Conservation (phyloP, 2,329 filamentous ascomycete species). For the Colletotrichum tropicale region DNA sequence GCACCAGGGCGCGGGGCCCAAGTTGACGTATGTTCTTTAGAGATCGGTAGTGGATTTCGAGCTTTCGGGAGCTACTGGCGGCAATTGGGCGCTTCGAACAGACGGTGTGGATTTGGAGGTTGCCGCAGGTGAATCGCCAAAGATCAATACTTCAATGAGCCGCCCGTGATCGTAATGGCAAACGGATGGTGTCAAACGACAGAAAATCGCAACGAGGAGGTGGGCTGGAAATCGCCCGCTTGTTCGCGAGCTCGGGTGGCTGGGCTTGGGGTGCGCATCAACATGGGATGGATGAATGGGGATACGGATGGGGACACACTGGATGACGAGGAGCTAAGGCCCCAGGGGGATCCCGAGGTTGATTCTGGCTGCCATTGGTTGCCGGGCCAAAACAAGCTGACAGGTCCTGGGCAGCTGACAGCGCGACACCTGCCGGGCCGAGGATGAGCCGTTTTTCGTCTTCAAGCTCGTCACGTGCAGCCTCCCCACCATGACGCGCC, state of each 20-base stretch:
- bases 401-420: not conserved
- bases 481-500: not conserved
- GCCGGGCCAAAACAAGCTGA: constrained; percentile 13
- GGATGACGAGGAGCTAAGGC: constrained; percentile 3
- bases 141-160: not conserved
- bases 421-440: not conserved
- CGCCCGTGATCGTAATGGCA: not conserved
- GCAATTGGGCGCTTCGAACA: not conserved
- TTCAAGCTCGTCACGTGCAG: not conserved
- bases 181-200: not conserved
- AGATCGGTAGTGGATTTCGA: not conserved
- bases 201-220: not conserved
- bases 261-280: constrained; percentile 17
- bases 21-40: not conserved
- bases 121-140: not conserved
- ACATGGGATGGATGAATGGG: not conserved
- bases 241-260: constrained; percentile 17
- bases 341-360: constrained; percentile 22
- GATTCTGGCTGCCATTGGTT: constrained; percentile 22
- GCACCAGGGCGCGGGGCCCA: constrained; percentile 13
- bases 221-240: constrained; percentile 13
- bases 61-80: not conserved
- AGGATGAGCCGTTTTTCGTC: not conserved
- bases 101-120: not conserved
- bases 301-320: not conserved